phyloP scores from a whole-genome alignment of 2,329 filamentous ascomycete species.

The Fusarium coicis region DNA sequence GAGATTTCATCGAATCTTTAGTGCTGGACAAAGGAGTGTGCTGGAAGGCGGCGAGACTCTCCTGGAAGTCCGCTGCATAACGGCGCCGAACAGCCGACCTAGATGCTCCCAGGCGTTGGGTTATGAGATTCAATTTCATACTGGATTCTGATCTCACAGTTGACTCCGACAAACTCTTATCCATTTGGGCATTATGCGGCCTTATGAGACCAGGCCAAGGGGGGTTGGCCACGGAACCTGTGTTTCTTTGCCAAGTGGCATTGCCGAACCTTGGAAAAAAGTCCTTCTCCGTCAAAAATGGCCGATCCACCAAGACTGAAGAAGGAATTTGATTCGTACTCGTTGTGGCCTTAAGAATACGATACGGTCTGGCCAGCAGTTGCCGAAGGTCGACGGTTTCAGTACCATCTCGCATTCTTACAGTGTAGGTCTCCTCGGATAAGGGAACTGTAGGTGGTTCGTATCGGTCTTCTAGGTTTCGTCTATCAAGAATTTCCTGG shows the following conservation, averaged over 20 bases:
- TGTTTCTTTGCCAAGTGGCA: slow-evolving; percentile 5
- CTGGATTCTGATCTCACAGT: slow-evolving; percentile 1
- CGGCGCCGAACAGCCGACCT: slow-evolving; percentile 30
- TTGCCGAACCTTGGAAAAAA: not conserved
- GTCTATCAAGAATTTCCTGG: slow-evolving; percentile 34
- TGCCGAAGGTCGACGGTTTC: slow-evolving; percentile 32
- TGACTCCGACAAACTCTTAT: slow-evolving; percentile 3
- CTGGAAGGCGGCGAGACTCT: slow-evolving; percentile 36
- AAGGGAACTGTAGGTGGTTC: slow-evolving; percentile 10
- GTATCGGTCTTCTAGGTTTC: slow-evolving; percentile 19
- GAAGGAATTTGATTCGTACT: not conserved
- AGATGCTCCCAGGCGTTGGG: slow-evolving; percentile 12
- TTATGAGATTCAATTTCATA: slow-evolving; percentile 18
- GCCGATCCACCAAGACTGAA: slow-evolving; percentile 2
- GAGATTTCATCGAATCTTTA: not conserved
- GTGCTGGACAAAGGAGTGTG: not conserved
- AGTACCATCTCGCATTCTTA: slow-evolving; percentile 31
- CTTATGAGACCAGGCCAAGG: not conserved
- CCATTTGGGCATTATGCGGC: not conserved
- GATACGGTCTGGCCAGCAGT: slow-evolving; percentile 31
- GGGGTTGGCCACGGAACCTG: not conserved
- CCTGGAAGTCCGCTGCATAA: slow-evolving; percentile 36
- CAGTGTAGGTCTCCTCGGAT: slow-evolving; percentile 29
- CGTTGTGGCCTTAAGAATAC: not conserved
- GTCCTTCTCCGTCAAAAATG: slow-evolving; percentile 14